These are phyloP conservation scores for Allomyces javanicus DNA, from an alignment of 192 early-diverging fungal genomes.

Conservation along the genomic window DNA sequence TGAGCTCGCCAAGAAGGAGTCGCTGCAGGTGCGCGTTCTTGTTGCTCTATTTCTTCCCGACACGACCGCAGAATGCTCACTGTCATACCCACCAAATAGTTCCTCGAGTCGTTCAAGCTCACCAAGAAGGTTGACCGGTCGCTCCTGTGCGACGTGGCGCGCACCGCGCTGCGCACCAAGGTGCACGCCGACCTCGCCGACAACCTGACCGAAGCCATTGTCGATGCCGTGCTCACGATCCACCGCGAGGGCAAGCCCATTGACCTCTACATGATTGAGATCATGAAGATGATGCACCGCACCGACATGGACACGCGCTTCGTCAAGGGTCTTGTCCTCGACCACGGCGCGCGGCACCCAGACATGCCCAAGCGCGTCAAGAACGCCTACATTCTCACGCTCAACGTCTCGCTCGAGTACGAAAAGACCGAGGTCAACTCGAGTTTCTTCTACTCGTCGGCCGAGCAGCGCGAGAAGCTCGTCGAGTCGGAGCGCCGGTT, in stretches of 20 bases:
- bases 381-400: conserved; percentile 75
- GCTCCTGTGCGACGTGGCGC: conserved; percentile 68
- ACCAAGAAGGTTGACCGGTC: conserved; percentile 70
- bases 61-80: neutral
- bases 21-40: conserved; percentile 40
- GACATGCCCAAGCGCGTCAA: conserved; percentile 94
- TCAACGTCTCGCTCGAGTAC: conserved; percentile 96
- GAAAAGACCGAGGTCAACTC: conserved; percentile 90
- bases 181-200: conserved; percentile 78
- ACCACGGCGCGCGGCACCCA: conserved; percentile 96
- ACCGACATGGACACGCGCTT: conserved; percentile 90
- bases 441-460: conserved; percentile 91
- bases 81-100: conserved; percentile 17
- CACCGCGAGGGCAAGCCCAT: conserved; percentile 62
- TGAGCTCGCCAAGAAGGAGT: conserved; percentile 88
- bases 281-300: conserved; percentile 99
- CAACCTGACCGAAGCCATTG: conserved; percentile 81
- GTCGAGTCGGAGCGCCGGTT: conserved; percentile 93
- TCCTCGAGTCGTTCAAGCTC: conserved; percentile 72
- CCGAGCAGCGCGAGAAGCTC: conserved; percentile 95
- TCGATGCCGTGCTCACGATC: conserved; percentile 86
- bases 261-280: conserved; percentile 98
- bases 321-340: conserved; percentile 84
- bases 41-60: neutral
- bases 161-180: conserved; percentile 91